Conservation (phyloP, 371 early-diverging fungal species). For the Choanephora cucurbitarum region DNA sequence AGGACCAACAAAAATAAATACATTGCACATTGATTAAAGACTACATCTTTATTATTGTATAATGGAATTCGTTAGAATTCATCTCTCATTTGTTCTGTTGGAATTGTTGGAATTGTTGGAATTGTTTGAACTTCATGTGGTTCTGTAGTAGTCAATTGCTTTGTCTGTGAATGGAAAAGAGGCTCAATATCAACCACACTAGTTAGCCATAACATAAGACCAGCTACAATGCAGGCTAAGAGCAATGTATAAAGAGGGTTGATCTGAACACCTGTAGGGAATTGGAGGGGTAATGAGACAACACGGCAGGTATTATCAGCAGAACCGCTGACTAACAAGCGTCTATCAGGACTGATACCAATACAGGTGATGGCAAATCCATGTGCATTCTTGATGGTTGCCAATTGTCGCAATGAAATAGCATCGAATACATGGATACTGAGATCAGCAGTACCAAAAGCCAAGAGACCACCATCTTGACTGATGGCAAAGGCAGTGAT, state of each 20-base stretch:
- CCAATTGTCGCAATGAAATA: neutral
- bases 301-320: slow-evolving; percentile 67
- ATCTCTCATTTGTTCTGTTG: slow-evolving; percentile 2
- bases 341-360: slow-evolving; percentile 61
- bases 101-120: neutral
- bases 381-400: slow-evolving; percentile 60
- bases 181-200: slow-evolving; percentile 18
- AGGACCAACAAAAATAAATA: slow-evolving; percentile 38
- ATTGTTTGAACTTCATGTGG: neutral
- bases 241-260: slow-evolving; percentile 43
- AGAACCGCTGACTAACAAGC: slow-evolving; percentile 64
- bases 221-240: slow-evolving; percentile 33
- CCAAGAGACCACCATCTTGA: slow-evolving; percentile 58
- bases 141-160: neutral
- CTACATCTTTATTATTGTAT: slow-evolving; percentile 2
- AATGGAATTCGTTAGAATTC: slow-evolving; percentile 3
- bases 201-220: slow-evolving; percentile 20
- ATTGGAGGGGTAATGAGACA: slow-evolving; percentile 56
- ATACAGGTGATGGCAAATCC: slow-evolving; percentile 66
- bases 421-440: slow-evolving; percentile 57
- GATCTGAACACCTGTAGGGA: slow-evolving; percentile 27
- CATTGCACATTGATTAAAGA: neutral
- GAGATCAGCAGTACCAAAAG: slow-evolving; percentile 60
- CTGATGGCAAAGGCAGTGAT: slow-evolving; percentile 51
- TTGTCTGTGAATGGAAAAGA: slow-evolving; percentile 3